Evolutionary conservation across 148 eudicot species (phyloP).

Genomic region (Camellia lanceoleosa): DNA sequence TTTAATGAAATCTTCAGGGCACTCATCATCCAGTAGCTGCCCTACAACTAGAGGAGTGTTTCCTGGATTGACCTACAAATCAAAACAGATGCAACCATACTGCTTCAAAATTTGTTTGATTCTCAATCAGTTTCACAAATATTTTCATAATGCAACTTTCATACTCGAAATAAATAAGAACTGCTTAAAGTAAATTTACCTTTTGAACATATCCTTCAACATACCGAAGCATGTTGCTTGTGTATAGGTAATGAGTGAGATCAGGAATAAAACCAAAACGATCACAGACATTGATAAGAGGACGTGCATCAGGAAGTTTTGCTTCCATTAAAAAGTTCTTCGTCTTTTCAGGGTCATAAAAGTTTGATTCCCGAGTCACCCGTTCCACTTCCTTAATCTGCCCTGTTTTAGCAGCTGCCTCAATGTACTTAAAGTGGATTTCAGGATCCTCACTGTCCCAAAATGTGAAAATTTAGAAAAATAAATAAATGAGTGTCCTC

Average conservation of each 20-base stretch:
- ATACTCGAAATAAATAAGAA: background rate
- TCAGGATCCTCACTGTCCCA: too few relatives aligned
- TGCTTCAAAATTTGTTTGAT: too few relatives aligned
- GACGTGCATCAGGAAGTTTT: conserved; percentile 84
- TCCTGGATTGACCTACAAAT: conserved; percentile 64
- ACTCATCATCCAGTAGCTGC: conserved; percentile 39
- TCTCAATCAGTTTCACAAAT: too few relatives aligned
- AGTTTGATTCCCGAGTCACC: conserved; percentile 43
- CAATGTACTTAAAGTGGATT: conserved; percentile 56
- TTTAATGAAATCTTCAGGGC: conserved; percentile 86
- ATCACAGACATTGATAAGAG: conserved; percentile 81
- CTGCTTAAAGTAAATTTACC: conserved; percentile 29
- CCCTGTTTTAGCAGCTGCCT: conserved; percentile 77
- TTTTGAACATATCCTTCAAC: conserved; percentile 88
- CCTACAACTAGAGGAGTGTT: conserved; percentile 88
- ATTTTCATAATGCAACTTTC: too few relatives aligned
- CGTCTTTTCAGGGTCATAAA: conserved; percentile 55
- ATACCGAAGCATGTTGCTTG: conserved; percentile 15
- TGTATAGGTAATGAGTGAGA: conserved; percentile 77
- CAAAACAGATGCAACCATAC: too few relatives aligned
- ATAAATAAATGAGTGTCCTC: too few relatives aligned
- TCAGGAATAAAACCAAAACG: conserved; percentile 88
- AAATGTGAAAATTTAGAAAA: too few relatives aligned
- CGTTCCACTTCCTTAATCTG: conserved; percentile 87
- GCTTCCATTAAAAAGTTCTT: conserved; percentile 86